These are phyloP conservation scores for Alternaria panax DNA, from an alignment of 2,329 filamentous ascomycete species.

Conservation along the genomic window DNA sequence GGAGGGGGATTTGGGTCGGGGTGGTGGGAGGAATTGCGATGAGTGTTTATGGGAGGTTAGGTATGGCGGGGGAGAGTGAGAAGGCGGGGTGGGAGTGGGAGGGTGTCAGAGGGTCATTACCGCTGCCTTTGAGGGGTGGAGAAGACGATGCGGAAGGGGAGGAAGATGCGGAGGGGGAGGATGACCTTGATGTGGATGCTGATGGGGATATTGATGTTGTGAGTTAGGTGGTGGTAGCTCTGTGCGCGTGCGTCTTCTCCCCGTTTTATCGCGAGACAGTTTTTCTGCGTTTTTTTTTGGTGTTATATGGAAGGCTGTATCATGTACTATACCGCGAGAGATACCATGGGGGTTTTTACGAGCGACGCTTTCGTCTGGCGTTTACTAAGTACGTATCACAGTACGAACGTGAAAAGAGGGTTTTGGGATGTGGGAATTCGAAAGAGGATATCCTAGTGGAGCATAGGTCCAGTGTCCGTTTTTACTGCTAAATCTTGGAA, in stretches of 20 bases:
- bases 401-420: neutral
- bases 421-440: too few species aligned
- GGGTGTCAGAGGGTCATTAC: conserved; percentile 32
- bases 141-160: conserved; percentile 35
- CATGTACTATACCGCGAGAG: neutral
- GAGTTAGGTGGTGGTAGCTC: neutral
- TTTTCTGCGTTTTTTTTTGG: neutral
- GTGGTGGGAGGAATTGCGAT: conserved; percentile 43
- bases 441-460: neutral
- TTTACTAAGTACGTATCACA: neutral
- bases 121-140: conserved; percentile 31
- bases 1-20: conserved; percentile 40
- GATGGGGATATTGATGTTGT: neutral
- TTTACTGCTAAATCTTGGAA: neutral
- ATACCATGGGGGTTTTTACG: neutral
- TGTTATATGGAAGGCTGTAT: neutral
- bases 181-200: neutral
- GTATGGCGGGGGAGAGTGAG: conserved; percentile 35
- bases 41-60: conserved; percentile 39
- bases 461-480: neutral
- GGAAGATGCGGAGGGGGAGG: conserved; percentile 15
- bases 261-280: neutral
- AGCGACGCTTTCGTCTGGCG: neutral
- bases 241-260: neutral
- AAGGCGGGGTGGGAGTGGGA: conserved; percentile 30